Evolutionary conservation across 805 yeast species (phyloP).

Genomic region (Jamesozyma jinghongensis): DNA sequence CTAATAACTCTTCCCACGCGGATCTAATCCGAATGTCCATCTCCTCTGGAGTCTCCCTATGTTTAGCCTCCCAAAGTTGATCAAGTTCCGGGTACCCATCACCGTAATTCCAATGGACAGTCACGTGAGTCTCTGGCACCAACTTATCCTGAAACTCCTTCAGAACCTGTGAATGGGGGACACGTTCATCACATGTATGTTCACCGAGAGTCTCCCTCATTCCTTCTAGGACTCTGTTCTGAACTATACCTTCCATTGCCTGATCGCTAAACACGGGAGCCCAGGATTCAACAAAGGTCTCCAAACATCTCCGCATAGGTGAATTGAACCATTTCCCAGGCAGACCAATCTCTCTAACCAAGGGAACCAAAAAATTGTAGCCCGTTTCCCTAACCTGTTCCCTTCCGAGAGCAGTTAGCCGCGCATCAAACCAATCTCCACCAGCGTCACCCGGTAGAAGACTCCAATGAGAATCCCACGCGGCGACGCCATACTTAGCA

Average conservation of each 20-base stretch:
- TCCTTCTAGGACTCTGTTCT: slow-evolving; percentile 33
- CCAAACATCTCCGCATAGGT: slow-evolving; percentile 56
- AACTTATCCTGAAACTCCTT: slow-evolving; percentile 14
- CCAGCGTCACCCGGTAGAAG: slow-evolving; percentile 45
- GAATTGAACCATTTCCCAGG: slow-evolving; percentile 50
- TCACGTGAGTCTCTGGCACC: slow-evolving; percentile 28
- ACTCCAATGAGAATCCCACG: slow-evolving; percentile 53
- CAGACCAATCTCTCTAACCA: slow-evolving; percentile 35
- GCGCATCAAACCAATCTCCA: slow-evolving; percentile 43
- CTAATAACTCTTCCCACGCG: slow-evolving; percentile 38
- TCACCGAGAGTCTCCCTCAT: slow-evolving; percentile 54
- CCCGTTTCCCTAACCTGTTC: slow-evolving; percentile 45
- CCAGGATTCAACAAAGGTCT: slow-evolving; percentile 43
- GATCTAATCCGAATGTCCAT: slow-evolving; percentile 36
- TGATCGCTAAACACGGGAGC: slow-evolving; percentile 38
- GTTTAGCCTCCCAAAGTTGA: slow-evolving; percentile 34
- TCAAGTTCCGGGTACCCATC: slow-evolving; percentile 45
- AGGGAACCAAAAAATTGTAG: slow-evolving; percentile 12
- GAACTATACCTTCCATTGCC: background rate
- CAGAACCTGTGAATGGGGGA: slow-evolving; percentile 13
- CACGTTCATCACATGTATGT: slow-evolving; percentile 52
- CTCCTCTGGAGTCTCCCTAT: slow-evolving; percentile 41
- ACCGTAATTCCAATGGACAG: slow-evolving; percentile 33
- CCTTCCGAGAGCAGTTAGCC: slow-evolving; percentile 45
- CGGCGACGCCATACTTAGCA: slow-evolving; percentile 43